Evolutionary conservation across 2,329 filamentous ascomycete species (phyloP).

Genomic region (Sphaerulina musiva): DNA sequence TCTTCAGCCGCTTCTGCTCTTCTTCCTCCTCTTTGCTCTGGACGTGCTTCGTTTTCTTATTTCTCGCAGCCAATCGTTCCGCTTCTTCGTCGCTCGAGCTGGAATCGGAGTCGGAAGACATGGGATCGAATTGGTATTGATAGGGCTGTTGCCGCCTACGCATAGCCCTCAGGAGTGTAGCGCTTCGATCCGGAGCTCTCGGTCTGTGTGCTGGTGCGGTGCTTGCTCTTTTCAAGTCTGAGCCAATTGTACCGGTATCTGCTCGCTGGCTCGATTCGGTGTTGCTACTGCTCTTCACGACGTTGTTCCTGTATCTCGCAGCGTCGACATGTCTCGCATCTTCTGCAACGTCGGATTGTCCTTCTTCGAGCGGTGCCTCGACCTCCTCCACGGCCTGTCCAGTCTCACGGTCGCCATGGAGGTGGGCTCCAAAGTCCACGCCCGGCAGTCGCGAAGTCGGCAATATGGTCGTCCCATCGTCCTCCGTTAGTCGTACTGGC

Average conservation of each 20-base stretch:
- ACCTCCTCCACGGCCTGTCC: background rate
- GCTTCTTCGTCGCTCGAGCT: constrained; percentile 31
- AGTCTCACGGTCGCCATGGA: background rate
- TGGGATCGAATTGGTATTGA: constrained; percentile 27
- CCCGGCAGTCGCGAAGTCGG: constrained; percentile 16
- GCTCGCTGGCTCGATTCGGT: constrained; percentile 2
- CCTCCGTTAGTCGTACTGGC: constrained; percentile 11
- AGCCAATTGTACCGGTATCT: constrained; percentile 2
- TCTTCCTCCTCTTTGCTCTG: constrained; percentile 10
- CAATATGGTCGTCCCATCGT: constrained; percentile 11
- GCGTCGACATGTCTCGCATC: constrained; percentile 1
- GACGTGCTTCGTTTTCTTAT: constrained; percentile 2
- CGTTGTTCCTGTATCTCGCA: background rate
- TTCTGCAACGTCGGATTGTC: constrained; percentile 11
- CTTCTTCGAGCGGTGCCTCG: background rate
- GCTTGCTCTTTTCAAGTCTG: constrained; percentile 12
- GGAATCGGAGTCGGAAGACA: constrained; percentile 26
- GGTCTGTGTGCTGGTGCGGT: constrained; percentile 20
- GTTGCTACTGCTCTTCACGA: constrained; percentile 10
- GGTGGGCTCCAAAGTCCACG: constrained; percentile 18
- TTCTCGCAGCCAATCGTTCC: constrained; percentile 1
- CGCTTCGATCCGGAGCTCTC: constrained; percentile 13
- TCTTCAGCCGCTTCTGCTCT: constrained; percentile 13
- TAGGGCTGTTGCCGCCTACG: constrained; percentile 19
- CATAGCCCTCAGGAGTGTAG: constrained; percentile 23